phyloP scores from a whole-genome alignment of 495 filamentous ascomycete genomes.

The Talaromyces ruber region DNA sequence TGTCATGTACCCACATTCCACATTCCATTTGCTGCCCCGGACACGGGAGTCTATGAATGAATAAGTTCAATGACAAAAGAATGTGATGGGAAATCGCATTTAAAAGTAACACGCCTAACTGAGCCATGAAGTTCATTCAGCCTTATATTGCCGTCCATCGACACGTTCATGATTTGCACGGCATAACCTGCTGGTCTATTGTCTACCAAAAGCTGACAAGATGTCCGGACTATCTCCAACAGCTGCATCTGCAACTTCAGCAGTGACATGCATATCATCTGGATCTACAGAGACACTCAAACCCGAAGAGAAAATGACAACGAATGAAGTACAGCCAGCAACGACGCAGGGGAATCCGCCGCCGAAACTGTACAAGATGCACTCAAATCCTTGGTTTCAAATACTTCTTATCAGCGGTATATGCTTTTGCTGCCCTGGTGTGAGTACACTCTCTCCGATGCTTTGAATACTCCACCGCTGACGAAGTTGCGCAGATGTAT shows the following conservation, averaged over 20 bases:
- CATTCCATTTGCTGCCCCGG: conserved; percentile 4
- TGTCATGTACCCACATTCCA: neutral
- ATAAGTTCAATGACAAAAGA: neutral
- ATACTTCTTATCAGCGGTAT: conserved; percentile 45
- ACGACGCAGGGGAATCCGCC: neutral
- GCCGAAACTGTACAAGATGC: conserved; percentile 7
- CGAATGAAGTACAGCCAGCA: neutral
- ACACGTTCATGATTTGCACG: neutral
- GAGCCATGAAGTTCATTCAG: neutral
- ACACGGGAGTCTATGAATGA: neutral
- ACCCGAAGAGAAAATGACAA: neutral
- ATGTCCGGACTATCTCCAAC: neutral
- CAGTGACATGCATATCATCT: neutral
- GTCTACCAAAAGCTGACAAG: neutral
- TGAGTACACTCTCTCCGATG: neutral
- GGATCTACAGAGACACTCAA: neutral
- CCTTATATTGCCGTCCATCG: neutral
- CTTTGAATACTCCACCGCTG: conserved; percentile 1
- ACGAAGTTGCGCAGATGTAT: conserved; percentile 42
- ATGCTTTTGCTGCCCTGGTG: conserved; percentile 75
- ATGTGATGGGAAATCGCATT: neutral
- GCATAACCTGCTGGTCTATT: neutral
- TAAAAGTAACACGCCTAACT: neutral
- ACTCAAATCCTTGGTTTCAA: conserved; percentile 32
- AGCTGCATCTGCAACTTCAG: neutral